Evolutionary conservation across 2,329 filamentous ascomycete species (phyloP), one percentile per base, ranked within the genome.

Genomic region (Xylariaceae sp.): DNA sequence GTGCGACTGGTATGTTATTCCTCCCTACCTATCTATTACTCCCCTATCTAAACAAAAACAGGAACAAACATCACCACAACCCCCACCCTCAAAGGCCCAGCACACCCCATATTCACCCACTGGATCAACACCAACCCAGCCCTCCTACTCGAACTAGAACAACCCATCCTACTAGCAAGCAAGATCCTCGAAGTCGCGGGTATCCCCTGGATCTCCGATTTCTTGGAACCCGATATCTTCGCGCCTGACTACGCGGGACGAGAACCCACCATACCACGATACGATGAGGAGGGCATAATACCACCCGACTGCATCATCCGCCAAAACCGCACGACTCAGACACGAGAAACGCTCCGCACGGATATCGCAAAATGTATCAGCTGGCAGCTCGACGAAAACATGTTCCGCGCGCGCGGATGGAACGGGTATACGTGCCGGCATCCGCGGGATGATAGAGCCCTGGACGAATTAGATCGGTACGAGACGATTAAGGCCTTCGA

Each of bases 371-470:
- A 55, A 8, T 62, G 66, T 6, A 35, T 73, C 6, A 61, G 59
- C n/a, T 74, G 73, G 73, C 67, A 70, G 55, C 60, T 74, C 6
- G 72, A 73, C 53, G 51, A 53, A 7, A 63, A 67, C 9, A 73
- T 74, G 57, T 71, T 72, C 30, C 44, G 34, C 7, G 51, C 64
- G 39, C 65, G 62, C 44, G 72, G 71, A 2, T 73, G 72, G 72
- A 67, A 67, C 10, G 72, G 72, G 9, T 73, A 73, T 44, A 73
- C 72, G 1, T 73, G 71, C 30, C 68, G 70, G 1, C 72, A 73
- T 45, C 68, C 69, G 17, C 63, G 67, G 35, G 53, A 59, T 35
- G 62, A 60, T 2, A 6, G 66, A 48, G 13, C 60, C 13, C 61
- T 72, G 2, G 62, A 64, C 23, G 63, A 68, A 42, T 55, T 70